Conservation (phyloP, 345 rosid species). For the Odontarrhena argentea region DNA sequence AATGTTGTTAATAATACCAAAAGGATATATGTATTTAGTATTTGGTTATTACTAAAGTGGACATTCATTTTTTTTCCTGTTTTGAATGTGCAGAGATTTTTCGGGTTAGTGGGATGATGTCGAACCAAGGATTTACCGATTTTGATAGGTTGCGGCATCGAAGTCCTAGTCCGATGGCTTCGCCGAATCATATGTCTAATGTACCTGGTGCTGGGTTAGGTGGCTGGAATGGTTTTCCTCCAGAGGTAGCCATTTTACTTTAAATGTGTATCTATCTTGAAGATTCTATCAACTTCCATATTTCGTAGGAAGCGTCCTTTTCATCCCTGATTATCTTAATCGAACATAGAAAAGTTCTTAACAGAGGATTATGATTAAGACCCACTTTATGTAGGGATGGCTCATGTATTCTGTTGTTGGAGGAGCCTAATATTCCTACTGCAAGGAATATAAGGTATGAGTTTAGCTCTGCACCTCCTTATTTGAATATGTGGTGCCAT, state of each 20-base stretch:
- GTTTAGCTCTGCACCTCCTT: conserved; percentile 35
- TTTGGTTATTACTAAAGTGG: conserved; percentile 5
- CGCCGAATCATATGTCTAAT: conserved; percentile 79
- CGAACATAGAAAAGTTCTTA: conserved; percentile 25
- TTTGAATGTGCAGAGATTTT: conserved; percentile 65
- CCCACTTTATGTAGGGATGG: conserved; percentile 38
- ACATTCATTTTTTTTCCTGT: background rate
- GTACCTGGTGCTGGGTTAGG: conserved; percentile 67
- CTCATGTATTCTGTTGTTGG: conserved; percentile 38
- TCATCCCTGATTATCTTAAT: conserved; percentile 5
- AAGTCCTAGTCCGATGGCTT: conserved; percentile 98
- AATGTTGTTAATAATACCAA: background rate
- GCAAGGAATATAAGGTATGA: conserved; percentile 45
- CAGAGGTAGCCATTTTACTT: conserved; percentile 58
- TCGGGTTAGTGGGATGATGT: conserved; percentile 77
- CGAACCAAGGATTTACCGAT: conserved; percentile 87
- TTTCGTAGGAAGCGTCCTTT: conserved; percentile 10
- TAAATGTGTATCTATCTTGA: background rate
- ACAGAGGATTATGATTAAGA: conserved; percentile 36
- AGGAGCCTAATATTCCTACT: conserved; percentile 41
- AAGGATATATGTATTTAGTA: conserved; percentile 15
- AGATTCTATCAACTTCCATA: background rate
- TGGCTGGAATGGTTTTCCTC: conserved; percentile 81
- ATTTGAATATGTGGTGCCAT: conserved; percentile 38
- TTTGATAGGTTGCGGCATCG: conserved; percentile 83